A percentile compares a stretch with the other conserved stretches of the same genome.
These are phyloP conservation scores for Penicillium sp. DNA, from an alignment of 2,329 filamentous ascomycete genomes.

Conservation along the genomic window DNA sequence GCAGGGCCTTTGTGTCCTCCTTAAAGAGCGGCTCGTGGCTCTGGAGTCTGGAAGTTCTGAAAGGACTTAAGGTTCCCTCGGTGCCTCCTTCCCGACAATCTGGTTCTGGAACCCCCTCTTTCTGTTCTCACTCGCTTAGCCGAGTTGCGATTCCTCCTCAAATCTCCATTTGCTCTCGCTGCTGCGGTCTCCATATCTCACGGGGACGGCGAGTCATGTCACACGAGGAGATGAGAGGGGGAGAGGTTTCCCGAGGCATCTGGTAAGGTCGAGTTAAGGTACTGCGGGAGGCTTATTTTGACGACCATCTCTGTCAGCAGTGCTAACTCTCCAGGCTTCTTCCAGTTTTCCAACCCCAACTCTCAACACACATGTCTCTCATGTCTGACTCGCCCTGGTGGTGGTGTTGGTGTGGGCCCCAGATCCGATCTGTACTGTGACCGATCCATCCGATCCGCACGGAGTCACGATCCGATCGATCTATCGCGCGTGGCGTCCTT, in stretches of 20 bases:
- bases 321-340: too few relatives aligned
- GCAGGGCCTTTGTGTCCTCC: background rate
- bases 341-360: background rate
- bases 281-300: background rate
- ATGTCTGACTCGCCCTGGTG: background rate
- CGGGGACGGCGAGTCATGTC: background rate
- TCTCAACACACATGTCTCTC: too few relatives aligned
- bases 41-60: background rate
- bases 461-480: conserved; percentile 10
- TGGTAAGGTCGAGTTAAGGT: conserved; percentile 11
- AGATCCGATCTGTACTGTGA: conserved; percentile 4
- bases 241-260: background rate
- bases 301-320: background rate
- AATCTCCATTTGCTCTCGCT: background rate
- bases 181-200: background rate
- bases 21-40: background rate
- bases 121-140: conserved; percentile 9
- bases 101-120: conserved; percentile 28
- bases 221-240: background rate
- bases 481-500: conserved; percentile 1
- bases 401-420: conserved; percentile 1
- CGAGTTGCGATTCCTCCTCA: conserved; percentile 7
- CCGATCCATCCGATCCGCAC: conserved; percentile 18
- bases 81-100: conserved; percentile 24
- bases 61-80: background rate